Evolutionary conservation across 345 rosid species (phyloP).

Genomic region (Salix brachista): DNA sequence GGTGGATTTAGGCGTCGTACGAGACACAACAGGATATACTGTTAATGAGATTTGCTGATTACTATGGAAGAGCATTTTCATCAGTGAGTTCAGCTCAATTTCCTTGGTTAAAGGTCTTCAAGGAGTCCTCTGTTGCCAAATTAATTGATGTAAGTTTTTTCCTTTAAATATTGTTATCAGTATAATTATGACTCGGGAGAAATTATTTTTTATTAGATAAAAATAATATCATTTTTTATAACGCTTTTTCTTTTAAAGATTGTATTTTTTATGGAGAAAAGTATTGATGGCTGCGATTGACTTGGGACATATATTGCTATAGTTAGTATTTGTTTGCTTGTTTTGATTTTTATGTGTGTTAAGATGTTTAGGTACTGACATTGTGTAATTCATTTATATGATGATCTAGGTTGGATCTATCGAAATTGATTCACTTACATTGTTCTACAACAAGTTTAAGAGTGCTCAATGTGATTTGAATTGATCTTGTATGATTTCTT

Average conservation of each 20-base stretch:
- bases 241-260: neutral
- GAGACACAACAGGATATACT: conserved; percentile 53
- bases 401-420: neutral
- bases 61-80: conserved; percentile 57
- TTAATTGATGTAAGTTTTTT: conserved; percentile 44
- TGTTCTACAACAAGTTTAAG: neutral
- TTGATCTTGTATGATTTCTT: neutral
- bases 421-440: neutral
- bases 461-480: neutral
- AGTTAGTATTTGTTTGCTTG: neutral
- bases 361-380: neutral
- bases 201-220: neutral
- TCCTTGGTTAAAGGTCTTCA: conserved; percentile 61
- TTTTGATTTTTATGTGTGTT: neutral
- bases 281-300: neutral
- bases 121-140: conserved; percentile 49
- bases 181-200: neutral
- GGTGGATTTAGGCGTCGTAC: conserved; percentile 37
- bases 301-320: neutral
- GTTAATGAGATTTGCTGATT: conserved; percentile 67
- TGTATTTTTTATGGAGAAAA: neutral
- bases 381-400: neutral
- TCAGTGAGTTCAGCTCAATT: conserved; percentile 50
- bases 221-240: neutral
- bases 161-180: neutral